A percentile compares a stretch with the other conserved stretches of the same genome.
Conservation (phyloP, 2,329 filamentous ascomycete genomes). For the Rhynchosporium graminicola region DNA sequence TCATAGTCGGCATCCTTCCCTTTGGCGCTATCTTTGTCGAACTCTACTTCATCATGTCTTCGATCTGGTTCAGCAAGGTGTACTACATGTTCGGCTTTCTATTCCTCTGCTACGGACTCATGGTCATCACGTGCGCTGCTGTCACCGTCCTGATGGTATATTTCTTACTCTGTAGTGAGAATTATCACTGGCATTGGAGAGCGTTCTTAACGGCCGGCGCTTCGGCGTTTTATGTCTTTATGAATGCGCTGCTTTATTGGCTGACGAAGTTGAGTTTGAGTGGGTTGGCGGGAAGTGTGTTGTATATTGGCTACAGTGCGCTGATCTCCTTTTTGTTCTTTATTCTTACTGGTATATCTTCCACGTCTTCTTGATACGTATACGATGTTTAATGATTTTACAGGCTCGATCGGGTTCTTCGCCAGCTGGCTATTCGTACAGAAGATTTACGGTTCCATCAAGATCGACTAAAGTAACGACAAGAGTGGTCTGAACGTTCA, state of each 20-base stretch:
- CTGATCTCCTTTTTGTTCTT: constrained; percentile 91
- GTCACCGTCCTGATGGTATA: constrained; percentile 95
- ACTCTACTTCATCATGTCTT: constrained; percentile 99
- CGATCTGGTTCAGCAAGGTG: constrained; percentile 97
- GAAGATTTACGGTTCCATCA: constrained; percentile 96
- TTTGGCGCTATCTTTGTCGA: constrained; percentile 98
- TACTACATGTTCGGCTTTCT: constrained; percentile 99
- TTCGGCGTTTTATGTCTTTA: constrained; percentile 87
- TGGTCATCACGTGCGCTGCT: constrained; percentile 92
- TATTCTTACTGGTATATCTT: constrained; percentile 80
- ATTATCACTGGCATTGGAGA: constrained; percentile 99
- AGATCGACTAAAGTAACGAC: constrained; percentile 70
- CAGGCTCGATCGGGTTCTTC: constrained; percentile 94
- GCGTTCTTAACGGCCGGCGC: constrained; percentile 90
- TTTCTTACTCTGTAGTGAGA: constrained; percentile 92
- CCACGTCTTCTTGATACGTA: neutral
- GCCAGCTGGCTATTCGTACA: constrained; percentile 92
- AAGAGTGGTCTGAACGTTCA: neutral
- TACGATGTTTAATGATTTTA: constrained; percentile 28
- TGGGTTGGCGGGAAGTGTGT: constrained; percentile 79
- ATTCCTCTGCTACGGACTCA: constrained; percentile 94
- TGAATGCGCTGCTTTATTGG: constrained; percentile 90
- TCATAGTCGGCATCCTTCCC: constrained; percentile 87
- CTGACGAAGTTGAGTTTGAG: constrained; percentile 83
- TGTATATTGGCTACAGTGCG: constrained; percentile 92